phyloP scores from a whole-genome alignment of 371 early-diverging fungal genomes.

The Mucor irregularis region DNA sequence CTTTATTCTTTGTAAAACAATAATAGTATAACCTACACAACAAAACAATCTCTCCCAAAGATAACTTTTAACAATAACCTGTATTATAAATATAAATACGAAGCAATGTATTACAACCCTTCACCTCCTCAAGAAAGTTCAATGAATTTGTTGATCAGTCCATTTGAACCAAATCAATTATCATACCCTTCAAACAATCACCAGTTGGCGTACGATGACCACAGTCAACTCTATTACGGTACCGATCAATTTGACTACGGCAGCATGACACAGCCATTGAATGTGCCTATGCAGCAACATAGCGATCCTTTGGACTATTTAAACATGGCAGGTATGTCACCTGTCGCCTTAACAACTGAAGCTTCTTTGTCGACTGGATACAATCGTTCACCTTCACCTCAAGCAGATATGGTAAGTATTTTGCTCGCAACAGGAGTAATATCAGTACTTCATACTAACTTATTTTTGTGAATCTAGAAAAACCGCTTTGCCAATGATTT shows the following conservation, averaged over 20 bases:
- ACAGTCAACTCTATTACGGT: not conserved
- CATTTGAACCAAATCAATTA: constrained; percentile 13
- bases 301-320: too few relatives aligned
- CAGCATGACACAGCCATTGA: constrained; percentile 2
- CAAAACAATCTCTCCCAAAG: too few relatives aligned
- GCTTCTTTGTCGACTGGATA: too few relatives aligned
- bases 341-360: too few relatives aligned
- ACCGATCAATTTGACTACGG: not conserved
- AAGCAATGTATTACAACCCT: not conserved
- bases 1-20: too few relatives aligned
- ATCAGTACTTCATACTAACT: not conserved
- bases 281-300: constrained; percentile 3
- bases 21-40: too few relatives aligned
- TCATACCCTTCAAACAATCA: too few relatives aligned
- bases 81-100: too few relatives aligned
- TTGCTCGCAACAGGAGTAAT: too few relatives aligned
- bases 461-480: not conserved
- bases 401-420: constrained; percentile 11
- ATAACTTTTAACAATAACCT: too few relatives aligned
- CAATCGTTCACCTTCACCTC: constrained; percentile 4
- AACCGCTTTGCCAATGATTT: constrained; percentile 4
- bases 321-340: too few relatives aligned
- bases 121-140: not conserved
- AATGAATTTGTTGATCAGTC: constrained; percentile 18
- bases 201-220: too few relatives aligned